Conservation (phyloP, 306 rosid species). For the Trifolium repens region DNA sequence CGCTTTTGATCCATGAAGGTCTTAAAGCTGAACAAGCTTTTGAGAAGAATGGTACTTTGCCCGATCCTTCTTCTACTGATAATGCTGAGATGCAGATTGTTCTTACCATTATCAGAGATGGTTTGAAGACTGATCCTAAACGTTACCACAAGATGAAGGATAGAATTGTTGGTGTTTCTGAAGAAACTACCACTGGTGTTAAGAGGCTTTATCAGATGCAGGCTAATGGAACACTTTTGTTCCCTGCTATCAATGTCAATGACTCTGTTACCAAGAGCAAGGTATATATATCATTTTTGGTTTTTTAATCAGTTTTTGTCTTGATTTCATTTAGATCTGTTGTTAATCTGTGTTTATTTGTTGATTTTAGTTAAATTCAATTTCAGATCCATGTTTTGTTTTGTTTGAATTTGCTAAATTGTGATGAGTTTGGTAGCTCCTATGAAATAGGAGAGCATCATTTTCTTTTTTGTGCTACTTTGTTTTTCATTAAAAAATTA, state of each 20-base stretch:
- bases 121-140: constrained; percentile 82
- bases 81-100: constrained; percentile 89
- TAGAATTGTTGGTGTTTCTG: constrained; percentile 87
- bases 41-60: constrained; percentile 60
- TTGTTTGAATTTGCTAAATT: not conserved
- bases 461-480: not conserved
- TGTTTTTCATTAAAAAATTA: not conserved
- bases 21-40: constrained; percentile 80
- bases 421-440: not conserved
- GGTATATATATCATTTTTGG: constrained; percentile 43
- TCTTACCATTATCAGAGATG: constrained; percentile 70
- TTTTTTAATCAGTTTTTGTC: constrained; percentile 17
- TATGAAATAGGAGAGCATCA: not conserved
- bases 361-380: not conserved
- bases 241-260: constrained; percentile 95
- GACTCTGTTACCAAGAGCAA: constrained; percentile 99
- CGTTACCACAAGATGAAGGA: constrained; percentile 90
- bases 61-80: constrained; percentile 76
- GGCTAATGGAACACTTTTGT: constrained; percentile 68
- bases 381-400: constrained; percentile 3
- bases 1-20: constrained; percentile 86
- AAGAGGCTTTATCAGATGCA: constrained; percentile 98
- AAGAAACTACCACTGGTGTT: constrained; percentile 99
- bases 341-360: not conserved
- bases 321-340: not conserved